These are phyloP conservation scores for Cyberlindnera saturnus DNA, from an alignment of 805 yeast species.

Conservation along the genomic window DNA sequence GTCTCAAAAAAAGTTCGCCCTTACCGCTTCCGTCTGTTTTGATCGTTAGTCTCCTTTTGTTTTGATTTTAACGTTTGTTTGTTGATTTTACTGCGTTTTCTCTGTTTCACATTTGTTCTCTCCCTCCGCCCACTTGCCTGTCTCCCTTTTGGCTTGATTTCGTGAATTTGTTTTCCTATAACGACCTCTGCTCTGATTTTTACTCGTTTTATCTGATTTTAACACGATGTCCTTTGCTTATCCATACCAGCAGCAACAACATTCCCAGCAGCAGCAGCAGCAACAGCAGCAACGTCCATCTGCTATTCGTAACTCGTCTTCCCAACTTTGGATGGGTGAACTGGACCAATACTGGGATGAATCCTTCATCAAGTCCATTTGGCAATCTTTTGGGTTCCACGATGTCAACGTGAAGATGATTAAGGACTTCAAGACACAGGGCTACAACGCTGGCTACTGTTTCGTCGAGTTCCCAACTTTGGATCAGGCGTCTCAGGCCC, in stretches of 20 bases:
- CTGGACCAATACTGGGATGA: constrained; percentile 84
- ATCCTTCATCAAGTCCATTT: constrained; percentile 52
- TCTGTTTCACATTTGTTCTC: neutral
- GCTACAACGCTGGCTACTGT: constrained; percentile 66
- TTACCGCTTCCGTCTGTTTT: neutral
- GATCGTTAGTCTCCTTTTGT: neutral
- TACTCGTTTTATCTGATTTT: too few relatives aligned
- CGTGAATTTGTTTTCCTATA: too few relatives aligned
- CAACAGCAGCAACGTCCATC: constrained; percentile 9
- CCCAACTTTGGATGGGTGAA: constrained; percentile 82
- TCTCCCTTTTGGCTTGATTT: too few relatives aligned
- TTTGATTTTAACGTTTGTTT: too few relatives aligned
- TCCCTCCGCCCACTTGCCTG: too few relatives aligned
- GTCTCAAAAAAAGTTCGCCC: too few relatives aligned
- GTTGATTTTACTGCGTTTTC: too few relatives aligned
- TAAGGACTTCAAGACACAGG: constrained; percentile 44
- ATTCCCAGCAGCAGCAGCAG: constrained; percentile 3
- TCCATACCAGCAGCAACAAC: constrained; percentile 5
- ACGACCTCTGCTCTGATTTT: too few relatives aligned
- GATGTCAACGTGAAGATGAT: constrained; percentile 60
- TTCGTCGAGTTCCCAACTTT: constrained; percentile 67
- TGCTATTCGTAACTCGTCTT: constrained; percentile 13
- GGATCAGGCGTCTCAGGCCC: constrained; percentile 58
- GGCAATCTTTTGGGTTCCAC: constrained; percentile 65
- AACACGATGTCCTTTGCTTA: neutral